Conservation (phyloP, 345 rosid genomes). For the Cardamine chenopodiifolia region DNA sequence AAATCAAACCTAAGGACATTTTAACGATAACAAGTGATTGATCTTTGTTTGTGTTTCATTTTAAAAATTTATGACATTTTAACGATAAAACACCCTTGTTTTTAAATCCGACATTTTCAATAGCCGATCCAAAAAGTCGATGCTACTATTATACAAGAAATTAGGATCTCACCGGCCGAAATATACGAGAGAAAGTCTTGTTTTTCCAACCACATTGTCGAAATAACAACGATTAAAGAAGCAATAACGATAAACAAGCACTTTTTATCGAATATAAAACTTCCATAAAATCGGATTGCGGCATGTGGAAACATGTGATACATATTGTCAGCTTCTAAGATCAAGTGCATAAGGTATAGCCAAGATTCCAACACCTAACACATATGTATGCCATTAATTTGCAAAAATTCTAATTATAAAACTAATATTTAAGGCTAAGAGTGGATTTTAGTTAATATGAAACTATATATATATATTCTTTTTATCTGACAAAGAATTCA, state of each 20-base stretch:
- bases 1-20: too few relatives aligned
- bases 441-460: neutral
- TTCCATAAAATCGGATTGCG: neutral
- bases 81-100: conserved; percentile 15
- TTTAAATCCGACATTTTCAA: conserved; percentile 4
- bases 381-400: neutral
- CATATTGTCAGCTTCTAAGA: conserved; percentile 21
- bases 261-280: neutral
- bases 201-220: conserved; percentile 14
- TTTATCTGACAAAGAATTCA: conserved; percentile 14
- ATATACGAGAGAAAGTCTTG: conserved; percentile 5
- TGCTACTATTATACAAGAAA: neutral
- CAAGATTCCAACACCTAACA: conserved; percentile 24
- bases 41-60: too few relatives aligned
- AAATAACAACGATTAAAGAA: neutral
- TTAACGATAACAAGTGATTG: too few relatives aligned
- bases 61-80: too few relatives aligned
- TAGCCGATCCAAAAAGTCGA: conserved; percentile 7
- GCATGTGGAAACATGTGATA: conserved; percentile 18
- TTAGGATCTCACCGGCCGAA: neutral
- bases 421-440: neutral
- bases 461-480: neutral
- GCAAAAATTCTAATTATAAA: neutral
- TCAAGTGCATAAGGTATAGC: conserved; percentile 23
- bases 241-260: neutral